A percentile compares a stretch with the other conserved stretches of the same genome.
Evolutionary conservation across 176 grass and related monocot genomes (phyloP).

Genomic region (Themeda triandra): DNA sequence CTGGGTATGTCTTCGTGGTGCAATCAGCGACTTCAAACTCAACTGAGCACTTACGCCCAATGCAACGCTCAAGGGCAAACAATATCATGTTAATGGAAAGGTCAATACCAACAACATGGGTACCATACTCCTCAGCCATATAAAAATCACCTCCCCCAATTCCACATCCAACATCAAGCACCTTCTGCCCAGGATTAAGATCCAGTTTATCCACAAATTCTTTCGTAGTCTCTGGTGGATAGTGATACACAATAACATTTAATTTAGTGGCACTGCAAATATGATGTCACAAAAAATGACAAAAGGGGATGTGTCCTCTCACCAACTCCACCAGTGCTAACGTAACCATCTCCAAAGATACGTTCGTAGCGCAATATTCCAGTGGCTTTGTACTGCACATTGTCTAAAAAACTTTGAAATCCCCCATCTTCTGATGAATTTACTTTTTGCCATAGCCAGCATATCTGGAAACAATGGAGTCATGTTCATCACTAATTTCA

Average conservation of each 20-base stretch:
- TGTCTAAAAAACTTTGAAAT: conserved; percentile 95
- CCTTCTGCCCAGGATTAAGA: conserved; percentile 86
- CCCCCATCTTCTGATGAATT: conserved; percentile 68
- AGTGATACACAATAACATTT: conserved; percentile 6
- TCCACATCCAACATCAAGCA: conserved; percentile 95
- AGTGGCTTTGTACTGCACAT: conserved; percentile 93
- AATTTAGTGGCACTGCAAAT: conserved; percentile 1
- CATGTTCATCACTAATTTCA: conserved; percentile 9
- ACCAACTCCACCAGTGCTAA: conserved; percentile 96
- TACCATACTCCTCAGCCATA: conserved; percentile 93
- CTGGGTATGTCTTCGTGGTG: conserved; percentile 78
- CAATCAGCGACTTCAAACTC: conserved; percentile 98
- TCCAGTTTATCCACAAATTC: conserved; percentile 82
- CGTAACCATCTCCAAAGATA: conserved; percentile 90
- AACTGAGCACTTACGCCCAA: conserved; percentile 68
- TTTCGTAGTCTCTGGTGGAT: conserved; percentile 75
- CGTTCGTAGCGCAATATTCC: conserved; percentile 90
- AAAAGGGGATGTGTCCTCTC: conserved; percentile 8
- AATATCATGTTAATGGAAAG: conserved; percentile 96
- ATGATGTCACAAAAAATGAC: not conserved
- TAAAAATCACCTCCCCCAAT: conserved; percentile 97
- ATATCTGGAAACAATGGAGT: conserved; percentile 47
- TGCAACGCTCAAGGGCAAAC: conserved; percentile 86
- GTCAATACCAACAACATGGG: conserved; percentile 90
- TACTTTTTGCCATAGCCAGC: conserved; percentile 89